Evolutionary conservation across 192 early-diverging fungal species (phyloP), one percentile per base, ranked within the genome.

Genomic region (Mortierella hygrophila): DNA sequence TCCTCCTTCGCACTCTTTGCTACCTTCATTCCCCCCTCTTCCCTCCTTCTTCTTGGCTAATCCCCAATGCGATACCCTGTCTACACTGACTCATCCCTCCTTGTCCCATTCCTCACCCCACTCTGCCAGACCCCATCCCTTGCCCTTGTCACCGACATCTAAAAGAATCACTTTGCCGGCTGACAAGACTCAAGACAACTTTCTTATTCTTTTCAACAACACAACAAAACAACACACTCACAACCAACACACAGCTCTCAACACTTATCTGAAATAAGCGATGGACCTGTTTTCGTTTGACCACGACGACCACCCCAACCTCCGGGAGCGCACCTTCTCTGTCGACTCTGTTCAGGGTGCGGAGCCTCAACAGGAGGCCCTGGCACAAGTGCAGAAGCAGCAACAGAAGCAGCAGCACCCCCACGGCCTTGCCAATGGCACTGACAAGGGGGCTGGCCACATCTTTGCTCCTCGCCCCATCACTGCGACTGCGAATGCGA

Each of bases 221-320:
- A 23, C 20, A 32, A 68, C 29, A 26, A 46, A 38, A 76, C 70
- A n/a, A 40, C 65, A 20, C 74, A 46, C 44, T 32, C 54, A 9
- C 49, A 44, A 69, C 35, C 72, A 60, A 44, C 38, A 55, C 42
- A 70, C 41, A 57, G 1, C 72, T 26, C 65, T 37, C 38, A 21
- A 65, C 44, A 68, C 16, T 44, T 41, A 69, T 40, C 23, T 41
- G 23, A 10, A 35, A 41, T 55, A 70, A 74, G 81, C 55, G 80
- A 92, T 88, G 81, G 85, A 88, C 71, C 73, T 92, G 23, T 92
- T 92, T 72, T 75, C 76, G 68, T 92, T 92, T 80, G 91, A 92
- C 79, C 88, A 90, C 60, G 88, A 91, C 52, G 90, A 89, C 79
- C 82, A 88, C 60, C 82, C 88, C 37, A 82, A 74, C 18, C 76